Percentiles rank a stretch among this genome's conserved stretches.
Conservation (phyloP, 306 rosid species). For the Nissolia schottii region DNA sequence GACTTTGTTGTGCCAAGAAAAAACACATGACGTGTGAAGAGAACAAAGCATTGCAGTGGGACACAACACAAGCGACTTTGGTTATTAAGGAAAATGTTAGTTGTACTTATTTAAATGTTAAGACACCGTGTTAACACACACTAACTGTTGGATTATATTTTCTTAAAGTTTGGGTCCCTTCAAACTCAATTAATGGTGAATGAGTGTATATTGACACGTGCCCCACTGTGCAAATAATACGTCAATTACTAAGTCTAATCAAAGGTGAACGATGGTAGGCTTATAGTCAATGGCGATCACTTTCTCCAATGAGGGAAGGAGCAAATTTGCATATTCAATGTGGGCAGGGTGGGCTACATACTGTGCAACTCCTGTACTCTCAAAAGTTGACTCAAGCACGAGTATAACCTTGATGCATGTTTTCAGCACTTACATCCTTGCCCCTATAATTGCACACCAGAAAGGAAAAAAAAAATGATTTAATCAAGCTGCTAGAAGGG, state of each 20-base stretch:
- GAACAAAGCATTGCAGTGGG: background rate
- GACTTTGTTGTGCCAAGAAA: too few species aligned
- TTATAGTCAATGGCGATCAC: constrained; percentile 60
- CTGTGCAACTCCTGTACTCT: constrained; percentile 78
- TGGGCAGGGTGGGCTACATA: constrained; percentile 70
- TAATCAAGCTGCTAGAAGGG: background rate
- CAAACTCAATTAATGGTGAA: too few species aligned
- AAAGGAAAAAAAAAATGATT: too few species aligned
- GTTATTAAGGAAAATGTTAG: too few species aligned
- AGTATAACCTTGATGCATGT: constrained; percentile 81
- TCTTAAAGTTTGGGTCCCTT: too few species aligned
- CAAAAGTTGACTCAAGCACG: constrained; percentile 83
- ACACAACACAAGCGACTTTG: background rate
- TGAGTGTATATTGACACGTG: too few species aligned
- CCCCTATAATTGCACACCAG: too few species aligned
- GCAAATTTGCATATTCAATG: constrained; percentile 54
- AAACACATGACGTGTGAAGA: background rate
- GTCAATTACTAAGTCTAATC: background rate
- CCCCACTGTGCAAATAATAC: too few species aligned
- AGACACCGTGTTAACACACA: too few species aligned
- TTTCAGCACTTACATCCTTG: constrained; percentile 69
- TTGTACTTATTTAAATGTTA: too few species aligned
- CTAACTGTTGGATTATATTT: too few species aligned
- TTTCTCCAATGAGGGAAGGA: constrained; percentile 58
- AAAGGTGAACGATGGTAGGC: constrained; percentile 44